Conservation (phyloP, 257 asterid genomes). For the Eustoma russellianum region DNA sequence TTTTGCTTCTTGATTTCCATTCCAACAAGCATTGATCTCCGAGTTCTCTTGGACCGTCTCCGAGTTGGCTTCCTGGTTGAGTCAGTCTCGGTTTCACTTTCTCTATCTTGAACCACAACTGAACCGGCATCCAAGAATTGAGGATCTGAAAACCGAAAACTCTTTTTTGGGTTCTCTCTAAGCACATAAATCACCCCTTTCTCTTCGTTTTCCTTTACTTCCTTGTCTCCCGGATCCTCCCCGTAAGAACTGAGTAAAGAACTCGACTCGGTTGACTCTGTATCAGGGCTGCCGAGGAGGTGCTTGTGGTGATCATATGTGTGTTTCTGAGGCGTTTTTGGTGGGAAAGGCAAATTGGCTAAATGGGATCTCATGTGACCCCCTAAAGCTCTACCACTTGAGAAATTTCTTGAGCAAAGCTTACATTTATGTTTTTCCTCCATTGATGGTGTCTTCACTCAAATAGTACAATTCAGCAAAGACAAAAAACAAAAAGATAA, state of each 20-base stretch:
- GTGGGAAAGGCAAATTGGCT: slow-evolving; percentile 44
- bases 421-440: slow-evolving; percentile 48
- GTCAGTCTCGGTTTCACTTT: slow-evolving; percentile 25
- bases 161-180: slow-evolving; percentile 27
- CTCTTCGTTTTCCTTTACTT: slow-evolving; percentile 6
- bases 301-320: slow-evolving; percentile 9
- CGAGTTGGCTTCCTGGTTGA: slow-evolving; percentile 23
- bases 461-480: slow-evolving; percentile 5
- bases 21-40: slow-evolving; percentile 8
- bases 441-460: background rate
- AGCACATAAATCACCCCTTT: slow-evolving; percentile 13
- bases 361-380: slow-evolving; percentile 71
- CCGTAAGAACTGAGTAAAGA: slow-evolving; percentile 20
- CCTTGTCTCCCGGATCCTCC: slow-evolving; percentile 10
- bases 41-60: slow-evolving; percentile 24
- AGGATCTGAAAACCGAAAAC: slow-evolving; percentile 28
- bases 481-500: slow-evolving; percentile 4
- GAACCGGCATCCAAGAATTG: slow-evolving; percentile 24
- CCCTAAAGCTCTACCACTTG: slow-evolving; percentile 57
- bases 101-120: slow-evolving; percentile 22
- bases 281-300: background rate
- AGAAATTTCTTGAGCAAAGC: slow-evolving; percentile 43
- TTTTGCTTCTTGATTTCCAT: slow-evolving; percentile 1
- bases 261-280: slow-evolving; percentile 22
- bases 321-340: slow-evolving; percentile 27